Evolutionary conservation across 345 rosid genomes (phyloP), one percentile per base, ranked within the genome.

Genomic region (Salix caprea): DNA sequence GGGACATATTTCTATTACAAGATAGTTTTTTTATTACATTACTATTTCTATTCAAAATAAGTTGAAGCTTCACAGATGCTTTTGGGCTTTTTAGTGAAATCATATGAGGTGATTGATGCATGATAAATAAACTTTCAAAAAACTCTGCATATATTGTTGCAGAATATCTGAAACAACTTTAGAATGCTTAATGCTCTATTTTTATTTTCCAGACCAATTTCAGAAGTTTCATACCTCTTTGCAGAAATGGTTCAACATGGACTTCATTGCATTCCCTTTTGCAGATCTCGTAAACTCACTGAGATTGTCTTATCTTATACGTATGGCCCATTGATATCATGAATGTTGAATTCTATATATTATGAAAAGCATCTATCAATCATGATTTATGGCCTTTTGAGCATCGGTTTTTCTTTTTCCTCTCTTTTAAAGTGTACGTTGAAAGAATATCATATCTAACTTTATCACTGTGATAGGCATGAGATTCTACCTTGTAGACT

Each of bases 181-280:
- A n/a, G n/a, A n/a, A n/a, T n/a, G n/a, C n/a, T n/a, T n/a, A n/a
- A n/a, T n/a, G n/a, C n/a, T n/a, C n/a, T n/a, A n/a, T n/a, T n/a
- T n/a, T n/a, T n/a, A n/a, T n/a, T n/a, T n/a, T n/a, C n/a, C 93
- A 95, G 97, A 78, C 97, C 99, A 73, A 84, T 89, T 73, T 87
- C 87, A 67, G 96, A 91, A 83, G 86, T 91, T 69, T 83, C 98
- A 42, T 78, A 81, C 85, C 93, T 93, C 75, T 90, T 93, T 42
- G 96, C 97, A 16, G 99, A 95, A 88, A 91, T 95, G 97, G 88
- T 93, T 83, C 98, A 93, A 82, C 99, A 95, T 86, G 98, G 96
- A 74, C 89, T 93, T 74, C 95, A 96, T 24, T 93, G 99, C 87
- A 93, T 95, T 86, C 90, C 97, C 64, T 95, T 95, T 65, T 95